phyloP scores from a whole-genome alignment of 306 rosid genomes.

The Glycyrrhiza uralensis region DNA sequence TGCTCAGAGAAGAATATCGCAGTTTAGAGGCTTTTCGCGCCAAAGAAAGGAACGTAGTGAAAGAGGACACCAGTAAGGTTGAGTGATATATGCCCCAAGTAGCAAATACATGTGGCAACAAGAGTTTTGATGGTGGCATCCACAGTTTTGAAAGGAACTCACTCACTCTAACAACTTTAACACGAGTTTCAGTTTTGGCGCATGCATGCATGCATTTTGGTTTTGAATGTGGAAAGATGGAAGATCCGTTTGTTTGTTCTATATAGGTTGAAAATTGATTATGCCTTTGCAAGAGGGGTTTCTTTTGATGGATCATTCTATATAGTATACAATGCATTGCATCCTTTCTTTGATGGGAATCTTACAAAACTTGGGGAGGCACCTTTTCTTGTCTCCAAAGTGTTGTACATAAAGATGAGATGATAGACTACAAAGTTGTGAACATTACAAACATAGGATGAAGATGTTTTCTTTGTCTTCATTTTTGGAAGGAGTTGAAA shows the following conservation, averaged over 20 bases:
- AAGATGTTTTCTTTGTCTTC: conserved; percentile 5
- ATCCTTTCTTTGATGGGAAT: conserved; percentile 46
- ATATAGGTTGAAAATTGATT: conserved; percentile 37
- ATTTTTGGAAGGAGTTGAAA: conserved; percentile 11
- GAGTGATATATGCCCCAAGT: conserved; percentile 24
- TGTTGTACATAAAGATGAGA: conserved; percentile 48
- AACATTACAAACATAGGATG: conserved; percentile 19
- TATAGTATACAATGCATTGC: conserved; percentile 28
- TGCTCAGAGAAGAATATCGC: conserved; percentile 76
- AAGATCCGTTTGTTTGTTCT: conserved; percentile 50
- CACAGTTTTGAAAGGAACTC: conserved; percentile 57
- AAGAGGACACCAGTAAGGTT: conserved; percentile 38
- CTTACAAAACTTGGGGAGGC: conserved; percentile 50
- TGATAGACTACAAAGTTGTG: conserved; percentile 34
- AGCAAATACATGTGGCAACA: conserved; percentile 24
- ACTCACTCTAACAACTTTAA: conserved; percentile 36
- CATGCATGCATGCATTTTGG: conserved; percentile 49
- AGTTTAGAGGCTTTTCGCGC: conserved; percentile 84
- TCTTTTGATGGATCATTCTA: conserved; percentile 40
- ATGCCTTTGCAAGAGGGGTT: conserved; percentile 41
- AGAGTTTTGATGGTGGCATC: conserved; percentile 38
- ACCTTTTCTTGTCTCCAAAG: conserved; percentile 43
- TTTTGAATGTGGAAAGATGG: conserved; percentile 41
- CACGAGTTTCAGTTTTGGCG: conserved; percentile 39
- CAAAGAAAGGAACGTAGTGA: conserved; percentile 51